These are phyloP conservation scores for Hondaea fermentalgiana DNA, from an alignment of 108 stramenopile genomes.

Conservation along the genomic window DNA sequence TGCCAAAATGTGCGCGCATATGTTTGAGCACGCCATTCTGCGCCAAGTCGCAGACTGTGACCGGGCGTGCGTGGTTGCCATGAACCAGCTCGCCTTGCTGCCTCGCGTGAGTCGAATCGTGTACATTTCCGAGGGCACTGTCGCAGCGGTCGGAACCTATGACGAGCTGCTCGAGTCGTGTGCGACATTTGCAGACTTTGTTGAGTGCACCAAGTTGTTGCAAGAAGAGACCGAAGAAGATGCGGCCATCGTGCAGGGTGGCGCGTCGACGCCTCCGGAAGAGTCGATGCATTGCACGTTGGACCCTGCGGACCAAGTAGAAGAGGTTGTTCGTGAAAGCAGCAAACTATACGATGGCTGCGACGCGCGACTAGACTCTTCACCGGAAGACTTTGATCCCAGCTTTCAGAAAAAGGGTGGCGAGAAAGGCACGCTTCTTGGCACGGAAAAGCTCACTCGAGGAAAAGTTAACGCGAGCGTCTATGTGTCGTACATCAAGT, in stretches of 20 bases:
- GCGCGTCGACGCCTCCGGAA: no score
- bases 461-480: background rate
- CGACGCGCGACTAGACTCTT: no score
- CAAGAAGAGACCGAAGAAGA: constrained; percentile 23
- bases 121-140: constrained; percentile 57
- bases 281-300: no score
- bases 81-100: constrained; percentile 84
- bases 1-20: constrained; percentile 61
- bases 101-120: constrained; percentile 48
- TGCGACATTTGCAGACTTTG: background rate
- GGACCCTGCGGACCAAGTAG: background rate
- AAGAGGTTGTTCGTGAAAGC: background rate
- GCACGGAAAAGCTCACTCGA: background rate
- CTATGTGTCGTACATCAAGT: background rate
- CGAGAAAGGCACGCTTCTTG: constrained; percentile 9
- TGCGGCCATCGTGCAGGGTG: background rate
- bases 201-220: background rate
- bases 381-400: no score
- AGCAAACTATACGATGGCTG: background rate
- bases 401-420: no score
- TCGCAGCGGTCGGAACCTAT: constrained; percentile 61
- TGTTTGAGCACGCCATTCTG: constrained; percentile 68
- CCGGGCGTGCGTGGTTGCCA: constrained; percentile 62
- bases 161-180: constrained; percentile 54
- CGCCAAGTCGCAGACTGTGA: constrained; percentile 40